Evolutionary conservation across 306 rosid species (phyloP).

Genomic region (Pyrus communis): DNA sequence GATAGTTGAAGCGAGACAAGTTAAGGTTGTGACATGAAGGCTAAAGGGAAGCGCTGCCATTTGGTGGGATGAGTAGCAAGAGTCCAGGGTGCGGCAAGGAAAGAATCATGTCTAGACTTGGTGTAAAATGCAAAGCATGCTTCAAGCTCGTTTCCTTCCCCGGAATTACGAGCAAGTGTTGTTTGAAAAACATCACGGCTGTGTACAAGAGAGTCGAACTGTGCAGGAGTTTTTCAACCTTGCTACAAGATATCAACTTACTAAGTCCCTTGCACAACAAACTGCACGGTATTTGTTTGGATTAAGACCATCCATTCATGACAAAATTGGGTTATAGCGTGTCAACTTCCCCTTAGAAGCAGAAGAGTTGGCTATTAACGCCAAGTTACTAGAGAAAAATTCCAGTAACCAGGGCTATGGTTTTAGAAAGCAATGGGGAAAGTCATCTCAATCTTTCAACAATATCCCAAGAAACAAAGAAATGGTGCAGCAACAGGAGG

Average conservation of each 20-base stretch:
- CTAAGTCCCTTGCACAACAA: background rate
- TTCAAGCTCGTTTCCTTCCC: background rate
- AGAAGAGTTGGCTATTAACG: background rate
- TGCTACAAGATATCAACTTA: background rate
- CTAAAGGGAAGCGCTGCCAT: rapidly evolving
- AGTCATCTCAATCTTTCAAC: background rate
- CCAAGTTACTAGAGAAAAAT: background rate
- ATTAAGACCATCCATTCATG: background rate
- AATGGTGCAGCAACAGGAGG: no score
- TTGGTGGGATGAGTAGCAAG: no score
- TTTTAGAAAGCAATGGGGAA: background rate
- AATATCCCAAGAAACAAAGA: background rate
- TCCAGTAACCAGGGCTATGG: background rate
- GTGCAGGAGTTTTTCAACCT: background rate
- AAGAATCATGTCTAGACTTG: background rate
- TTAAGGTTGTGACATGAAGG: no score
- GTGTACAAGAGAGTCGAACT: background rate
- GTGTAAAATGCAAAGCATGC: background rate
- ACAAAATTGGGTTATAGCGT: background rate
- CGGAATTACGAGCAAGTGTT: background rate
- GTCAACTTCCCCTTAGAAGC: background rate
- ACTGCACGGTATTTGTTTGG: background rate
- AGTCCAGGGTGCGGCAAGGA: background rate
- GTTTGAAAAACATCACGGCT: background rate
- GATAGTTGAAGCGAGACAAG: no score